Percentiles rank a stretch among this genome's conserved stretches.
These are phyloP conservation scores for Scenedesmus sp. DNA, from an alignment of 163 green algal genomes.

Conservation along the genomic window DNA sequence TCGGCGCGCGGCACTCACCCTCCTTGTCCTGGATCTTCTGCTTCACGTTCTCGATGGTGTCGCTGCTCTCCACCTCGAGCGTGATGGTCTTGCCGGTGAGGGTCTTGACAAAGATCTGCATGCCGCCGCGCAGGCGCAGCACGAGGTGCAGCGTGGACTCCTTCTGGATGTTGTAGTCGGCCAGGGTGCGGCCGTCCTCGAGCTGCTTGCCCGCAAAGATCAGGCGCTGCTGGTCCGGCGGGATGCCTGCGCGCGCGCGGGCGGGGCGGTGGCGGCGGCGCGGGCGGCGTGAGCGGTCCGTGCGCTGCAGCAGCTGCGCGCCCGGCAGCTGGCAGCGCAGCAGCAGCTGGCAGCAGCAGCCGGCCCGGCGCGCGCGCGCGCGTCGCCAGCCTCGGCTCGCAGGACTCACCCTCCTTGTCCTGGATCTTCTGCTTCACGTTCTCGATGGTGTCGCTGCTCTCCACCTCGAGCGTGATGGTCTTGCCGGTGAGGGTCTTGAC, in stretches of 20 bases:
- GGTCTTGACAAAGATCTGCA: slow-evolving; percentile 97
- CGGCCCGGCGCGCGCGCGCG: background rate
- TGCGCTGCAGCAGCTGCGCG: no score
- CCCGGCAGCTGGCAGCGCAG: background rate
- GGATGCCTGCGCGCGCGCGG: slow-evolving; percentile 70
- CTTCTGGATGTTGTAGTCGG: slow-evolving; percentile 85
- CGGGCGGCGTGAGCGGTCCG: no score
- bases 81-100: slow-evolving; percentile 96
- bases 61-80: slow-evolving; percentile 88
- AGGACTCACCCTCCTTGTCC: slow-evolving; percentile 86
- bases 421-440: slow-evolving; percentile 93
- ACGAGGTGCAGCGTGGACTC: slow-evolving; percentile 79
- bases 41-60: slow-evolving; percentile 95
- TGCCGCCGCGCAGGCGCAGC: slow-evolving; percentile 75
- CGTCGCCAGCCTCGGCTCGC: background rate
- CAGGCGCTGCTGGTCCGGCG: slow-evolving; percentile 95
- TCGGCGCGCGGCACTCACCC: slow-evolving; percentile 31
- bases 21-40: slow-evolving; percentile 88
- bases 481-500: slow-evolving; percentile 96
- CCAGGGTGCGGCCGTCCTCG: slow-evolving; percentile 86
- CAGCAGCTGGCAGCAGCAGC: background rate
- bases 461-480: slow-evolving; percentile 95
- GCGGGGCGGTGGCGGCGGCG: no score
- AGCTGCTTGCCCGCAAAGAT: slow-evolving; percentile 99
- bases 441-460: slow-evolving; percentile 91